These are phyloP conservation scores for Ensete glaucum DNA, from an alignment of 176 grass and related monocot species.

Conservation along the genomic window DNA sequence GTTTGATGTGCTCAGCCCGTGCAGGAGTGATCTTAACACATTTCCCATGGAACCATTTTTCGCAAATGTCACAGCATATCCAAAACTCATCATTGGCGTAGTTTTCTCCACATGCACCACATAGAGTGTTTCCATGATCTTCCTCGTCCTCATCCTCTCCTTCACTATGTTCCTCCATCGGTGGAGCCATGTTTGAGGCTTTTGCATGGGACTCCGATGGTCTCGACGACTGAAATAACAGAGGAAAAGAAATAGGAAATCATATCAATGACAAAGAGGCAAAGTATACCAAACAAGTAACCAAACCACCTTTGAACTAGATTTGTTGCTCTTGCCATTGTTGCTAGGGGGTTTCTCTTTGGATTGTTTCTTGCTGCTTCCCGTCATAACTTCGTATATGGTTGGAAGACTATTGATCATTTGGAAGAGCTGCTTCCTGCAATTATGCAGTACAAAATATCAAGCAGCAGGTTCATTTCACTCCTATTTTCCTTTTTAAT, in stretches of 20 bases:
- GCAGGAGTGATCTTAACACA: slow-evolving; percentile 15
- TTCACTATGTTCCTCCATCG: slow-evolving; percentile 2
- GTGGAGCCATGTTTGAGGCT: slow-evolving; percentile 4
- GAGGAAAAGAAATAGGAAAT: not conserved
- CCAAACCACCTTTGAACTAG: not conserved
- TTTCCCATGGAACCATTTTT: slow-evolving; percentile 16
- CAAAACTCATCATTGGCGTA: slow-evolving; percentile 5
- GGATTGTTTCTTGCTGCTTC: slow-evolving; percentile 10
- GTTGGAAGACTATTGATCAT: slow-evolving; percentile 18
- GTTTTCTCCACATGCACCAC: slow-evolving; percentile 13
- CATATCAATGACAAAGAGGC: not conserved
- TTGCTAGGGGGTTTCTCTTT: slow-evolving; percentile 8
- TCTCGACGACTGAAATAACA: not conserved
- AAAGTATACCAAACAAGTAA: not conserved
- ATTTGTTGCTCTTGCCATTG: slow-evolving; percentile 13
- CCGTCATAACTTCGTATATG: slow-evolving; percentile 16
- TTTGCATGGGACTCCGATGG: not conserved
- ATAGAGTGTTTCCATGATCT: slow-evolving; percentile 5
- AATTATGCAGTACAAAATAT: not conserved
- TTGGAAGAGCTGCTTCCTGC: slow-evolving; percentile 8
- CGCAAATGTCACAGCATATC: slow-evolving; percentile 13
- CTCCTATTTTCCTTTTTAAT: not conserved
- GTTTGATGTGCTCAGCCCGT: slow-evolving; percentile 15
- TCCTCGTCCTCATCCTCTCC: slow-evolving; percentile 1
- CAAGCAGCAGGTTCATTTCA: not conserved